Base-by-base conservation (phyloP, 352 stramenopile genomes). In the Pythium sp. region DNA sequence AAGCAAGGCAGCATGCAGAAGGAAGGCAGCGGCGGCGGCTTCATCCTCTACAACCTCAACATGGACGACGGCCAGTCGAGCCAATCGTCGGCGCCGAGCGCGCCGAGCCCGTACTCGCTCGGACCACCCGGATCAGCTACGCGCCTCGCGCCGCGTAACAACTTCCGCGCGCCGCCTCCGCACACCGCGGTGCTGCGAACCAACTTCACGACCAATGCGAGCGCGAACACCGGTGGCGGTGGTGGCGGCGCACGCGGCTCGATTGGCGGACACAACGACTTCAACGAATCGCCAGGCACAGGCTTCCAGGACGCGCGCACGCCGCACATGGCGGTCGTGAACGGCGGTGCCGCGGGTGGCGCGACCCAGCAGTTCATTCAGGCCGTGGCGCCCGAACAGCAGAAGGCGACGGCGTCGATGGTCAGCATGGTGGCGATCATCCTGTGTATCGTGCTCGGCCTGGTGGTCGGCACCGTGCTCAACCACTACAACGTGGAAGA, bases 231-330 rank as follows among this genome's bases (percentile, higher is more conserved):
- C 28, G 2, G 28, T 28, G 26, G 53, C 14, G 15, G 55, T 54
- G 43, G 55, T n/a, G 41, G 58, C 18, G 41, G 58, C 18, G 56
- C 56, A 15, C 73, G 71, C 55, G 43, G 62, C 2, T 49, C 78
- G 22, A 58, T 71, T 15, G 36, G 38, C n/a, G 58, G 72, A 43
- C 73, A 70, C 26, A 65, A 83, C 55, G 68, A 69, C 34, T 67
- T 69, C 43, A 67, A 69, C 4, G 72, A 73, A 32, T 90, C 84
- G 38, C 80, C 80, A 0, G 74, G 79, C 57, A 66, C 71, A 4
- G 72, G 76, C 12, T 92, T 90, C 72, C 81, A 78, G 38, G 80
- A 86, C 58, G 80, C 86, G 64, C 70, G 74, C 46, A 91, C 84
- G 20, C 82, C 84, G 1, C 73, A 72, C 22, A 36, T 51, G 49